Conservation (phyloP, 2,329 filamentous ascomycete genomes). For the Colletotrichum ledebouriae region DNA sequence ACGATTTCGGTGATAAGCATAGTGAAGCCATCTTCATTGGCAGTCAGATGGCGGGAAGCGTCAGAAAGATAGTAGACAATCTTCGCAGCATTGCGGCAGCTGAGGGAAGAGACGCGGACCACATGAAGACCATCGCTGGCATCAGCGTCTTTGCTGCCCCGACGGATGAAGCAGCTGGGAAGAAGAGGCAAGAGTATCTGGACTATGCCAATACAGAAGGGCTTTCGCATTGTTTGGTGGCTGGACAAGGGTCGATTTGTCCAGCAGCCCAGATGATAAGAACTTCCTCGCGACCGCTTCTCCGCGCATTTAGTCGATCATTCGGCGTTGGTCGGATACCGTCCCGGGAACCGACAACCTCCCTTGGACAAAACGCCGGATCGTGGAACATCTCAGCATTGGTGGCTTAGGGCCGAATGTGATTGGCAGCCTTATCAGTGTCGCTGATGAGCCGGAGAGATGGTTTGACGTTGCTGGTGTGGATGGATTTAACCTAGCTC, state of each 20-base stretch:
- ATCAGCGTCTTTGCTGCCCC: constrained; percentile 58
- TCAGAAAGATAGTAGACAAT: constrained; percentile 56
- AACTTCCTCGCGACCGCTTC: constrained; percentile 58
- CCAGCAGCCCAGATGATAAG: constrained; percentile 57
- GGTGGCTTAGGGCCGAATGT: constrained; percentile 63
- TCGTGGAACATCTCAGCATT: constrained; percentile 66
- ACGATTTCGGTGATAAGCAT: constrained; percentile 10
- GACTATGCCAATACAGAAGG: constrained; percentile 59
- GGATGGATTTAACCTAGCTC: constrained; percentile 57
- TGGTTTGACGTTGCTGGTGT: constrained; percentile 59
- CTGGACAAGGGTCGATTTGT: constrained; percentile 61
- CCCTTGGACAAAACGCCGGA: constrained; percentile 63
- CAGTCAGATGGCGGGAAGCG: constrained; percentile 58
- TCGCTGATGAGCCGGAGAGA: constrained; percentile 59
- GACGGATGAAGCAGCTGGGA: constrained; percentile 58
- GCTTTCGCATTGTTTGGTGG: constrained; percentile 60
- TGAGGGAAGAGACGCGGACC: constrained; percentile 53
- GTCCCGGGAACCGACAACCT: constrained; percentile 40
- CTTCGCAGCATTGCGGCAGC: constrained; percentile 54
- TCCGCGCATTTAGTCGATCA: constrained; percentile 53
- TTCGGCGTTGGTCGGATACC: constrained; percentile 40
- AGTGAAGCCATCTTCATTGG: constrained; percentile 57
- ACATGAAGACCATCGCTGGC: constrained; percentile 59
- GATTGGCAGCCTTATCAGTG: constrained; percentile 59
- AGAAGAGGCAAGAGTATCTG: constrained; percentile 56